A percentile compares a stretch with the other conserved stretches of the same genome.
phyloP scores from a whole-genome alignment of 495 filamentous ascomycete species.

The Mytilinidion resinicola region DNA sequence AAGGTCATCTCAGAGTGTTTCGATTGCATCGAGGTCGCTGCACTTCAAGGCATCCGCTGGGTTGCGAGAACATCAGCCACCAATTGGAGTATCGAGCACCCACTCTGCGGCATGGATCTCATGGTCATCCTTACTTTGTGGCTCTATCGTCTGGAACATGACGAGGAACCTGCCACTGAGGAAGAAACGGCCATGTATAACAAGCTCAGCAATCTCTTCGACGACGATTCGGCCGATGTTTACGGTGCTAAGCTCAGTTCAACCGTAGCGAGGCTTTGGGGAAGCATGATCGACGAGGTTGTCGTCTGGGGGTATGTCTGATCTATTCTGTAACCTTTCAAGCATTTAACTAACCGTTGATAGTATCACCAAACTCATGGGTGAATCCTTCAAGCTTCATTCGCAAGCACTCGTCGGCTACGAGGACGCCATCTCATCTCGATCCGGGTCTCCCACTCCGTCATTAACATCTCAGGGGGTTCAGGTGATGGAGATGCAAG shows the following conservation, averaged over 20 bases:
- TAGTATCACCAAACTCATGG: conserved; percentile 96
- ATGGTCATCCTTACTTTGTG: conserved; percentile 98
- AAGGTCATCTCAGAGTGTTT: conserved; percentile 97
- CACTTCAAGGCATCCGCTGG: conserved; percentile 92
- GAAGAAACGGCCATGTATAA: conserved; percentile 93
- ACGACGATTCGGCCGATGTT: conserved; percentile 75
- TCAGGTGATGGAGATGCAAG: conserved; percentile 34
- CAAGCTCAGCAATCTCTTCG: conserved; percentile 86
- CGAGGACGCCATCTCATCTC: conserved; percentile 59
- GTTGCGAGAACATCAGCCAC: conserved; percentile 93
- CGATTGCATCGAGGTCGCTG: conserved; percentile 95
- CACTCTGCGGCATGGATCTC: conserved; percentile 90
- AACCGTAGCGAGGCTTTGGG: conserved; percentile 91
- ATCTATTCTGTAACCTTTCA: conserved; percentile 2
- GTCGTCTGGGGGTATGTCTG: conserved; percentile 89
- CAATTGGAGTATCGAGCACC: conserved; percentile 99
- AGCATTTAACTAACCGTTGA: conserved; percentile 15
- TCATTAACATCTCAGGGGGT: conserved; percentile 31
- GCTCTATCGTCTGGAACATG: conserved; percentile 98
- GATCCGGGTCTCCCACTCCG: conserved; percentile 31
- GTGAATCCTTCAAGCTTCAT: conserved; percentile 95
- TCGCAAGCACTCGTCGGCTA: conserved; percentile 90
- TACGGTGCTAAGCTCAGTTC: conserved; percentile 80
- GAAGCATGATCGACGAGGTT: conserved; percentile 96
- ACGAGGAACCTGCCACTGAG: conserved; percentile 86